phyloP scores from a whole-genome alignment of 495 filamentous ascomycete species.

The Penicillium angulare region DNA sequence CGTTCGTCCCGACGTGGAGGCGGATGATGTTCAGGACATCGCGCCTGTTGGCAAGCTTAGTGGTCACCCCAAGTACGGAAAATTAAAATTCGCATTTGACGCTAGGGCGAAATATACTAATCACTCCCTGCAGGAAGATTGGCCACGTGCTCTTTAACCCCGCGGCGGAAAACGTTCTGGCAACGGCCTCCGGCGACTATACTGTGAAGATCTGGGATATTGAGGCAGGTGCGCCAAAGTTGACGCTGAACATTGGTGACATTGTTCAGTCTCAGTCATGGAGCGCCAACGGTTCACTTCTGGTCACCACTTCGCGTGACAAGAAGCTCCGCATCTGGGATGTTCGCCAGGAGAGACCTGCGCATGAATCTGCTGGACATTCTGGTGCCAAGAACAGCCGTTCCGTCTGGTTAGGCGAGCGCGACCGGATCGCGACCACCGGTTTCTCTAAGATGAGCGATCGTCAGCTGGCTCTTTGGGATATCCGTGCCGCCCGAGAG shows the following conservation, averaged over 20 bases:
- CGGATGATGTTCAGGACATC: slow-evolving; percentile 72
- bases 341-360: slow-evolving; percentile 85
- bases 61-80: slow-evolving; percentile 56
- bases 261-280: slow-evolving; percentile 94
- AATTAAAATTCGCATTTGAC: not conserved
- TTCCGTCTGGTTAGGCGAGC: slow-evolving; percentile 93
- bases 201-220: slow-evolving; percentile 97
- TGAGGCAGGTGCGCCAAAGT: slow-evolving; percentile 65
- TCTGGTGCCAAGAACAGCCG: slow-evolving; percentile 95
- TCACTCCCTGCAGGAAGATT: slow-evolving; percentile 64
- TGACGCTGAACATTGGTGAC: slow-evolving; percentile 79
- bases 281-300: slow-evolving; percentile 85
- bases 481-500: slow-evolving; percentile 73
- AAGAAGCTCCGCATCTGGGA: slow-evolving; percentile 99
- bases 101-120: slow-evolving; percentile 11
- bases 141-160: slow-evolving; percentile 98
- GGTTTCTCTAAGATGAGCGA: slow-evolving; percentile 99
- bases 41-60: slow-evolving; percentile 73
- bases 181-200: slow-evolving; percentile 91
- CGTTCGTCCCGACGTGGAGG: slow-evolving; percentile 73
- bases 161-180: slow-evolving; percentile 91
- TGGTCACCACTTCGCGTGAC: slow-evolving; percentile 93
- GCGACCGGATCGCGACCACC: slow-evolving; percentile 90
- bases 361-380: slow-evolving; percentile 82
- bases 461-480: slow-evolving; percentile 92